Conservation (phyloP, 495 filamentous ascomycete genomes). For the Hypoxylon intermedium region DNA sequence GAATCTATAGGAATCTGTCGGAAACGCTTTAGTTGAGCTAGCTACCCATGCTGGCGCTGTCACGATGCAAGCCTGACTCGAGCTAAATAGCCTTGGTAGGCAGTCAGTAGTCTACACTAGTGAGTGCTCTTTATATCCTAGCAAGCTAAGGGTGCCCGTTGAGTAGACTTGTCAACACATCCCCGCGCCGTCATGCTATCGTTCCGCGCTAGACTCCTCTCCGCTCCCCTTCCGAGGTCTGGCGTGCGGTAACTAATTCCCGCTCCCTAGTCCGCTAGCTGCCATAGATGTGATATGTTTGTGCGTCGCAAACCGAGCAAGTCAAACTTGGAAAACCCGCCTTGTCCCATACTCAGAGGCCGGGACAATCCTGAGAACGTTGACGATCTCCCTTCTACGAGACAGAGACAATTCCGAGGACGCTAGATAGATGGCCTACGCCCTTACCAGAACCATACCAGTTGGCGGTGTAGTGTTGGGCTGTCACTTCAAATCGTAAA, state of each 20-base stretch:
- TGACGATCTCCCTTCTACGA: not conserved
- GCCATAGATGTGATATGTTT: not conserved
- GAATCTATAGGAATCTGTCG: too few relatives aligned
- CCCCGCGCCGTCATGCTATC: slow-evolving; percentile 16
- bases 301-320: too few relatives aligned
- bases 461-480: not conserved
- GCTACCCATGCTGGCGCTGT: too few relatives aligned
- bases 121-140: too few relatives aligned
- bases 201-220: slow-evolving; percentile 21
- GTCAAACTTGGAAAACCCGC: not conserved
- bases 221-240: slow-evolving; percentile 6
- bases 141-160: slow-evolving; percentile 6
- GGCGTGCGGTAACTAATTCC: slow-evolving; percentile 15
- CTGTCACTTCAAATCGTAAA: not conserved
- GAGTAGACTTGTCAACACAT: slow-evolving; percentile 8
- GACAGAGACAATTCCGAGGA: not conserved
- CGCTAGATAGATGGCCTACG: not conserved
- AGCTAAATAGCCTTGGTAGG: too few relatives aligned
- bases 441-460: not conserved
- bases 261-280: slow-evolving; percentile 1
- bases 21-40: too few relatives aligned
- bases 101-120: too few relatives aligned
- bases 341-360: not conserved
- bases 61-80: too few relatives aligned
- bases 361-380: too few relatives aligned